A percentile compares a stretch with the other conserved stretches of the same genome.
Conservation (phyloP, 768 basidiomycete species). For the Xerocomus spinulosus region DNA sequence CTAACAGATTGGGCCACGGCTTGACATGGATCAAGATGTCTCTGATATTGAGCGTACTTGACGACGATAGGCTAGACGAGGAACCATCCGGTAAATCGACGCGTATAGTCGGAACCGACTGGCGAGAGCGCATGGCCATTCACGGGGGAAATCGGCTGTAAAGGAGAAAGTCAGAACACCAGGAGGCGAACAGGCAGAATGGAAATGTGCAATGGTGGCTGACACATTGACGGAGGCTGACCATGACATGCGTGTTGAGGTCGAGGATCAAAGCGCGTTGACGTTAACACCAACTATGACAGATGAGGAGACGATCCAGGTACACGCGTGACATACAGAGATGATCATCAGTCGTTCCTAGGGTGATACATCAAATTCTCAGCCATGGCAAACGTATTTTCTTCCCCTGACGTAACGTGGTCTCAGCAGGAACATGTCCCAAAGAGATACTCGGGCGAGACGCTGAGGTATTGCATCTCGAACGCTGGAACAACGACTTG, state of each 20-base stretch:
- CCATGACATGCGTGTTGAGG: not conserved
- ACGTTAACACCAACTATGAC: conserved; percentile 5
- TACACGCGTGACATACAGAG: conserved; percentile 24
- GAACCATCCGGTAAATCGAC: conserved; percentile 13
- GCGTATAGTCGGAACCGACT: conserved; percentile 22
- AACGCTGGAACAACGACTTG: conserved; percentile 27
- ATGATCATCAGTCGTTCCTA: conserved; percentile 4
- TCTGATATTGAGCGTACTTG: conserved; percentile 27
- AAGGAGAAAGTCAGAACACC: conserved; percentile 5
- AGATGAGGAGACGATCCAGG: conserved; percentile 7
- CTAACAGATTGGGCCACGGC: conserved; percentile 18
- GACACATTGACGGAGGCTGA: conserved; percentile 23
- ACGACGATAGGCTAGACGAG: conserved; percentile 12
- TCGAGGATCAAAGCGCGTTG: not conserved
- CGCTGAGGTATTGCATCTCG: conserved; percentile 21
- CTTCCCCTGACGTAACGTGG: conserved; percentile 23
- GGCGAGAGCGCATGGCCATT: conserved; percentile 16
- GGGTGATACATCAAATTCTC: conserved; percentile 22
- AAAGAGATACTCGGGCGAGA: conserved; percentile 14
- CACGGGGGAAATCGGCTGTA: conserved; percentile 4
- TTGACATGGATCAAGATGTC: conserved; percentile 16
- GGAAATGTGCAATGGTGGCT: conserved; percentile 15
- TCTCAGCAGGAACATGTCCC: conserved; percentile 19
- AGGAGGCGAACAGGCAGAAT: conserved; percentile 3
- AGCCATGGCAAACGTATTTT: conserved; percentile 29